Conservation (phyloP, 2,329 filamentous ascomycete genomes). For the Apiospora aurea region DNA sequence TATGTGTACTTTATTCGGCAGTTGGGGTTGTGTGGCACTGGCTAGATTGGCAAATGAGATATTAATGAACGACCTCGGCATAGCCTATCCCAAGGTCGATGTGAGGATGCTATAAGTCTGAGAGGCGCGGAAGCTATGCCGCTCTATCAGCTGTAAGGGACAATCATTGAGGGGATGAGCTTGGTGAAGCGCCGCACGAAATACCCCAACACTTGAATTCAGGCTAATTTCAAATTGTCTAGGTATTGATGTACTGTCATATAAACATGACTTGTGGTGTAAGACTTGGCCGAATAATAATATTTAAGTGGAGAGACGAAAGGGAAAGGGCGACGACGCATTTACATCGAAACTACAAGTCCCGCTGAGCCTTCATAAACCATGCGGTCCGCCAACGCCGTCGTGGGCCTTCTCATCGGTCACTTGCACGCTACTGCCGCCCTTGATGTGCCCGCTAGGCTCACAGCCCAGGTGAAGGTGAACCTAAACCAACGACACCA, state of each 20-base stretch:
- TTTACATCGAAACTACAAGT: too few relatives aligned
- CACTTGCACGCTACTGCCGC: neutral
- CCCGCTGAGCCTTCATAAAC: neutral
- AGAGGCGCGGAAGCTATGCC: too few relatives aligned
- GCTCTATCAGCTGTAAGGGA: too few relatives aligned
- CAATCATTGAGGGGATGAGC: too few relatives aligned
- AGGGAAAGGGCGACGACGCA: neutral
- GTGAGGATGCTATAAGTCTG: too few relatives aligned
- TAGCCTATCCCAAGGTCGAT: too few relatives aligned
- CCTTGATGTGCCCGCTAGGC: neutral
- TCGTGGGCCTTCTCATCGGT: neutral
- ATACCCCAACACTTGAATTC: neutral
- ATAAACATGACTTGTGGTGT: neutral
- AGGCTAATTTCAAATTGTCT: neutral
- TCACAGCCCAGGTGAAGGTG: conserved; percentile 24
- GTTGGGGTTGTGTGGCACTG: too few relatives aligned
- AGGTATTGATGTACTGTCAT: neutral
- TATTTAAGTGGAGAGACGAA: neutral
- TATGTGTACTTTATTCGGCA: too few relatives aligned
- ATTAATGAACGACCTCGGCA: too few relatives aligned
- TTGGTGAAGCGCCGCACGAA: too few relatives aligned
- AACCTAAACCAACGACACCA: conserved; percentile 41
- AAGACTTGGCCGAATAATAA: neutral
- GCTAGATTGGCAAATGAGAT: too few relatives aligned
- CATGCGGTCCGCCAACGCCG: neutral